Evolutionary conservation across 257 asterid species (phyloP), one percentile per base, ranked within the genome.

Genomic region (Cynanchum wilfordii): DNA sequence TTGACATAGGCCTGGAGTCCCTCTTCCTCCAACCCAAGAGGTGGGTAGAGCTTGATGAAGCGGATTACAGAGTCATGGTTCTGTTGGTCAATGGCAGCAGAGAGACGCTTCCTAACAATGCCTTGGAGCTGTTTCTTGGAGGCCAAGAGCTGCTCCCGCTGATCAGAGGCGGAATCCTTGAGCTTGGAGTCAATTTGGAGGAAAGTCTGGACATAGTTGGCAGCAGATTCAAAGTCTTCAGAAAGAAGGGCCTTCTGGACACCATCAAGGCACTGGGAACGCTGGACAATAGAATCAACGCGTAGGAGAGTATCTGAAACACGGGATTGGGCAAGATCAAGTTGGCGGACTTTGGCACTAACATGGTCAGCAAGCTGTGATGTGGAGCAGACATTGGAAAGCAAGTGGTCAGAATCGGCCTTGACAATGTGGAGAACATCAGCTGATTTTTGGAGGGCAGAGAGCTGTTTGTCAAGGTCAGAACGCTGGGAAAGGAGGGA

Each of bases 201-300:
- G 78, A 91, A 94, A 1, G 92, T 85, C 85, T 84, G 88, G 22
- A 94, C 80, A 77, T 81, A 84, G 3, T 84, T 82, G 2, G 98
- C 97, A 0, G 93, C 97, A 7, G 92, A 88, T 78, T 94, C 98
- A 20, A 88, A 91, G 75, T 94, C 97, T 78, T 91, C 99, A 4
- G 88, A 77, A 0, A 30, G 76, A 19, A 94, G 96, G 59, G 97
- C 88, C 62, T 91, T 89, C 3, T 73, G 83, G n/a, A 90, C 96
- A 55, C 98, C 94, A 4, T 90, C 96, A 3, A 92, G 88, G 83
- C 96, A 90, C 44, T 78, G 84, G 68, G 94, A 86, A 7, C 98
- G 82, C 59, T 90, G 89, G 22, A 88, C 96, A 40, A 90, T 86
- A 69, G 96, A 92, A 4, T 92, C 96, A 2, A 90, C 85, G 29